Base-by-base conservation (phyloP, 805 yeast species). In the Metschnikowia sp. region DNA sequence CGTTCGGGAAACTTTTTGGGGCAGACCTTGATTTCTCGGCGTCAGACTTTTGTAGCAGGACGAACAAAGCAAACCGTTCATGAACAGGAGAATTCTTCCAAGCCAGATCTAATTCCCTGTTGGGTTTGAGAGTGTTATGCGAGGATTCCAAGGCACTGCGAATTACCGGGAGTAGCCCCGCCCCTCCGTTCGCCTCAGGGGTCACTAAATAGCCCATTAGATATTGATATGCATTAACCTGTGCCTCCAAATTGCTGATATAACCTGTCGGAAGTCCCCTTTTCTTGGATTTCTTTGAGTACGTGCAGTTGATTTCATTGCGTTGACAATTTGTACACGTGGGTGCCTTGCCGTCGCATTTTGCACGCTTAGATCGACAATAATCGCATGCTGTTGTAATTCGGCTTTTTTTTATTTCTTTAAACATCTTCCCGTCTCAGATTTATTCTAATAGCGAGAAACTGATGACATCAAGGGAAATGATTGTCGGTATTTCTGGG, bases 321-420 rank as follows among this genome's bases (percentile, higher is more conserved):
- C 40, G 32, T 4, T 32, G 22, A 43, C 64, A 60, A 18, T 51
- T 56, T 9, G 62, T 46, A 41, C 64, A 60, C 10, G 41, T 32
- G 4, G 64, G 64, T 11, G 47, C 29, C 31, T 40, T 36, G 3
- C 64, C 64, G 41, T 60, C 64, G 46, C 65, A 61, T 40, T 57
- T 59, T n/a, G 59, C 59, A 39, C 56, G 57, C 45, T 55, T 58
- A 26, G 51, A 36, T 11, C 63, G 53, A 45, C 65, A 61, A 28
- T 32, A 48, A 39, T 59, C 59, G 34, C 65, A 61, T n/a, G 65
- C 65, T 43, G 55, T 58, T 43, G 49, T 58, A 11, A 57, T 58
- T 33, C 64, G 51, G 46, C 56, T 53, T 39, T 53, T 49, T 19
- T 38, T 45, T 36, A 31, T 38, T 31, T 32, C 43, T 26, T 45